These are phyloP conservation scores for Backusella tarrabulga DNA, from an alignment of 192 early-diverging fungal genomes.

Conservation along the genomic window DNA sequence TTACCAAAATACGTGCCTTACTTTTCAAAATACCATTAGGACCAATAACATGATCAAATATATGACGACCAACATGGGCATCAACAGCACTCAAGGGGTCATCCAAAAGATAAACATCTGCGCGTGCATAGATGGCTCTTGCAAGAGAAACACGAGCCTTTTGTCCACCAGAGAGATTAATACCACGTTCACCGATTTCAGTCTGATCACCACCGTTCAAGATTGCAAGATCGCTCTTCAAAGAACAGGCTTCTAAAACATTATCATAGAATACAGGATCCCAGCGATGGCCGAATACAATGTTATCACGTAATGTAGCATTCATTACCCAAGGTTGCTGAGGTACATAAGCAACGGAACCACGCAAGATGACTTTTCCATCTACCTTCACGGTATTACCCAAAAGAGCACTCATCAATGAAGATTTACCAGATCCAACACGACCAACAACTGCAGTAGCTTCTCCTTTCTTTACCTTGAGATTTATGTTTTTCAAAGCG, in stretches of 20 bases:
- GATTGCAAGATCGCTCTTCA: conserved; percentile 82
- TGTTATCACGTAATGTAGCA: conserved; percentile 87
- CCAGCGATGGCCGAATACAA: conserved; percentile 82
- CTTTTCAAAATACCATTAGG: conserved; percentile 75
- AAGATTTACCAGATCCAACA: conserved; percentile 62
- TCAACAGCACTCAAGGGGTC: conserved; percentile 64
- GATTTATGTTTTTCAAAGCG: conserved; percentile 39
- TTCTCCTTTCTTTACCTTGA: conserved; percentile 39
- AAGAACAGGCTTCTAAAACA: conserved; percentile 75
- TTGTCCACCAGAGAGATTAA: conserved; percentile 92
- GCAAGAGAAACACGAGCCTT: conserved; percentile 67
- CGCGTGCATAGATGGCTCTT: conserved; percentile 87
- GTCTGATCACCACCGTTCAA: conserved; percentile 86
- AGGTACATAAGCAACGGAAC: conserved; percentile 72
- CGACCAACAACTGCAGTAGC: conserved; percentile 42
- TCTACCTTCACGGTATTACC: conserved; percentile 80
- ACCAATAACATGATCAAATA: conserved; percentile 89
- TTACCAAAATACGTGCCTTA: conserved; percentile 81
- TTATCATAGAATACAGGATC: conserved; percentile 74
- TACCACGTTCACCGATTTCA: conserved; percentile 90
- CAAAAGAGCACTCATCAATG: conserved; percentile 75
- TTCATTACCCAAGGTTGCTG: conserved; percentile 96
- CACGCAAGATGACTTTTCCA: conserved; percentile 66
- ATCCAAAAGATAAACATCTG: conserved; percentile 86
- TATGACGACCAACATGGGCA: conserved; percentile 64